Base-by-base conservation (phyloP, 345 rosid genomes). In the Arabis alpina region DNA sequence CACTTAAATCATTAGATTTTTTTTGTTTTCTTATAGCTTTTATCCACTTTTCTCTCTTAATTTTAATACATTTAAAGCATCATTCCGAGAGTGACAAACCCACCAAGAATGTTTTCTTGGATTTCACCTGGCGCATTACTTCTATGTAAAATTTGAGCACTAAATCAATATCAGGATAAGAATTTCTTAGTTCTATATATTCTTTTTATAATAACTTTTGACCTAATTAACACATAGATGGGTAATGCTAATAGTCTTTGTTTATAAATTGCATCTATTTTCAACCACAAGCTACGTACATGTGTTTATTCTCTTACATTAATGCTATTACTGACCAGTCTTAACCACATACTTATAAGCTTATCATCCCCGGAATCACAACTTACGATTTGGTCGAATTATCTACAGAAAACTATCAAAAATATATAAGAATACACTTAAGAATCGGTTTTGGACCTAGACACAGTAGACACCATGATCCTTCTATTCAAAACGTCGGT, bases 41-140 rank as follows among this genome's bases (percentile, higher is more conserved):
- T 42, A 65, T 42, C 60, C 30, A 49, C 8, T n/a, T 54, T 32
- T 54, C 24, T 54, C 49, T 72, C 24, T 56, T 14, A 13, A 63
- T 2, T 8, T 6, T 16, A 1, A 49, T 48, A 59, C 3, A 42
- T 6, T 61, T 65, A 47, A 27, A 19, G 36, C 77, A 73, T 65
- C 60, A 56, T 28, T 57, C 27, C 4, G 70, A 72, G 9, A 34
- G 64, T 72, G 64, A 64, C 59, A 56, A 64, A 39, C 53, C 68
- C 71, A 73, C 54, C 71, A 65, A 57, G 39, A 57, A 49, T 65
- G 61, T 48, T 65, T 40, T 49, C 59, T 64, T 73, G 10, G 49
- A 49, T 57, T 65, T 57, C 60, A 56, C 72, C 65, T 73, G 60
- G 60, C 60, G 72, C 77, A 65, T 73, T 64, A 65, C 28, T 49